Percentiles rank a stretch among this genome's conserved stretches.
Conservation (phyloP, 2,329 filamentous ascomycete species). For the Botryosphaeria dothidea region DNA sequence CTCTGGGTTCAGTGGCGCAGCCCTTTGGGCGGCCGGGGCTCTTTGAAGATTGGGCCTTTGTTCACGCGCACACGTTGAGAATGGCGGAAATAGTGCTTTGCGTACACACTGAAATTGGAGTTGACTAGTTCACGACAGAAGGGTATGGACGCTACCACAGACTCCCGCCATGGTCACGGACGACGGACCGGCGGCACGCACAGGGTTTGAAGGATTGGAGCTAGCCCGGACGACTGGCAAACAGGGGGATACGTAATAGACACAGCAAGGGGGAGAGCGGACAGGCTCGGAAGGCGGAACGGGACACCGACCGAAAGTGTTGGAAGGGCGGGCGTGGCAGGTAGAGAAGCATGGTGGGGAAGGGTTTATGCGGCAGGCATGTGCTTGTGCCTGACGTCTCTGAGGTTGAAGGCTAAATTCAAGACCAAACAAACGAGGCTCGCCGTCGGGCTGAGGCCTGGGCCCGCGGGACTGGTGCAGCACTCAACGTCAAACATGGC, state of each 20-base stretch:
- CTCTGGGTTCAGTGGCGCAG: conserved; percentile 86
- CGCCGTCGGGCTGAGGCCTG: background rate
- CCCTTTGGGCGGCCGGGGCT: conserved; percentile 86
- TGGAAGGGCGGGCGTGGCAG: background rate
- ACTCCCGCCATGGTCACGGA: background rate
- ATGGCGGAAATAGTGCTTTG: background rate
- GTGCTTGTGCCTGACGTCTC: background rate
- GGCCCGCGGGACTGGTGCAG: background rate
- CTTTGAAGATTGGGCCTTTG: conserved; percentile 77
- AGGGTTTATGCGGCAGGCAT: conserved; percentile 5
- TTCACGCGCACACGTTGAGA: conserved; percentile 48
- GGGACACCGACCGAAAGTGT: background rate
- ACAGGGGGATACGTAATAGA: background rate
- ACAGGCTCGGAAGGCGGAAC: background rate
- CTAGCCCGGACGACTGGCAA: background rate
- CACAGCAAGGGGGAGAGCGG: background rate
- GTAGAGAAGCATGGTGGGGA: conserved; percentile 7
- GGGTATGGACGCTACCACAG: background rate
- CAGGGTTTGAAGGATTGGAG: background rate
- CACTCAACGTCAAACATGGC: conserved; percentile 12
- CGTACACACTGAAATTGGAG: background rate
- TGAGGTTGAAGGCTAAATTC: conserved; percentile 7
- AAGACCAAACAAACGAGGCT: conserved; percentile 10
- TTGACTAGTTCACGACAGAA: background rate
- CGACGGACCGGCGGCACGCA: background rate